Evolutionary conservation across 805 yeast species (phyloP).

Genomic region (Cyberlindnera meyerae): DNA sequence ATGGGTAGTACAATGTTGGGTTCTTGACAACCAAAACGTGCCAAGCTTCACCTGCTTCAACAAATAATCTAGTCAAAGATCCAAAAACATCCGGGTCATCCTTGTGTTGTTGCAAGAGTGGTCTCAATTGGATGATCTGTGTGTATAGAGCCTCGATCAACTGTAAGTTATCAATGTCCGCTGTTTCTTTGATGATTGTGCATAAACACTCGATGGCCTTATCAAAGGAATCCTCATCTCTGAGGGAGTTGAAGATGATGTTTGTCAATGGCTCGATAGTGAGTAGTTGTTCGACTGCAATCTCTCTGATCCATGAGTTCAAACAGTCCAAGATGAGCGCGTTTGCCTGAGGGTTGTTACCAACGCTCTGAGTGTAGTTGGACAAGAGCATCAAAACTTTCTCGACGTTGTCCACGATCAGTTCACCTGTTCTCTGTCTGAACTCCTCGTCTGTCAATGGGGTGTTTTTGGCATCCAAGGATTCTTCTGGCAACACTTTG

Average conservation of each 20-base stretch:
- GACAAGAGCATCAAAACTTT: slow-evolving; percentile 62
- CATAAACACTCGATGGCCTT: slow-evolving; percentile 83
- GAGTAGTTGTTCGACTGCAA: slow-evolving; percentile 68
- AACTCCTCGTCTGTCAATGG: slow-evolving; percentile 82
- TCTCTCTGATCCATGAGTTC: slow-evolving; percentile 87
- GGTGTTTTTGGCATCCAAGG: slow-evolving; percentile 68
- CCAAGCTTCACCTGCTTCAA: slow-evolving; percentile 96
- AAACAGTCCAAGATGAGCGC: slow-evolving; percentile 64
- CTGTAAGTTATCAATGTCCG: slow-evolving; percentile 62
- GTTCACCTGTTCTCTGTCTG: slow-evolving; percentile 51
- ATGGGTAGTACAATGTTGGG: slow-evolving; percentile 63
- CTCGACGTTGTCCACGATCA: slow-evolving; percentile 64
- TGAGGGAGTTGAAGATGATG: slow-evolving; percentile 59
- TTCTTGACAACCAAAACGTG: slow-evolving; percentile 73
- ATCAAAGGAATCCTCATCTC: slow-evolving; percentile 65
- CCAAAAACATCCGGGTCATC: slow-evolving; percentile 53
- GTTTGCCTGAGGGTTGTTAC: slow-evolving; percentile 27
- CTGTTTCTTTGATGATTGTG: slow-evolving; percentile 74
- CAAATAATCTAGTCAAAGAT: slow-evolving; percentile 69
- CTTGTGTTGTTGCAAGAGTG: slow-evolving; percentile 39
- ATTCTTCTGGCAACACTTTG: slow-evolving; percentile 87
- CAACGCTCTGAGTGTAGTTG: slow-evolving; percentile 38
- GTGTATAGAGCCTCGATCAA: slow-evolving; percentile 63
- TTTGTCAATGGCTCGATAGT: slow-evolving; percentile 58
- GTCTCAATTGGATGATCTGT: slow-evolving; percentile 59